Base-by-base conservation (phyloP, 169 alveolate species). In the Eimeria maxima region DNA sequence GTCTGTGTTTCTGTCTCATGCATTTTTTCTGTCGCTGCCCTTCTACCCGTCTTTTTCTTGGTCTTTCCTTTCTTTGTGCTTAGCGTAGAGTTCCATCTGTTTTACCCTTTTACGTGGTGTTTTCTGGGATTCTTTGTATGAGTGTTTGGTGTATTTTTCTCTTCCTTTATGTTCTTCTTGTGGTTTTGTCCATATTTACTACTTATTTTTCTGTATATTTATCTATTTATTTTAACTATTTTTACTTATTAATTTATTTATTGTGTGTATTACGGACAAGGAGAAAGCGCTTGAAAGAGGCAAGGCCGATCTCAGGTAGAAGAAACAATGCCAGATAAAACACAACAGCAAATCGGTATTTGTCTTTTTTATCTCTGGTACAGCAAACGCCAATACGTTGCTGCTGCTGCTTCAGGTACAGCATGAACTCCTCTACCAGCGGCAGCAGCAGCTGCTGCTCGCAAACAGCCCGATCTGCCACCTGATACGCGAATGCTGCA, bases 391-490 rank as follows among this genome's bases (percentile, higher is more conserved):
- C 91, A 18, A 27, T 24, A 4, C 45, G 91, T 53, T 27, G 44
- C 91, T 29, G 76, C 38, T 33, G 38, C 38, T 33, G 38, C 38
- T 33, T 33, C 38, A 33, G 38, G 38, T 33, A 33, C 71, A 24
- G 74, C 71, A 83, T 50, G 20, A 55, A 55, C 24, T 57, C 67
- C 24, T 81, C 69, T 8, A 81, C 73, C 20, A 83, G 29, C 5
- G 76, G 71, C 91, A n/a, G 57, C 76, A 83, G 91, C 91, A 83
- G 74, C 11, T 16, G 76, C 91, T 53, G 67, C 45, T 81, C 47
- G 71, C 67, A 53, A 22, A 33, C 18, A 7, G 69, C 44, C 69
- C 71, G 47, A 27, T 81, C 90, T 20, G 90, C 90, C 90, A 81
- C 45, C 69, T 81, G 90, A 53, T 63, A 81, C 8, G 45, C 71